These are phyloP conservation scores for Metarhizium album DNA, from an alignment of 2,329 filamentous ascomycete species.

Conservation along the genomic window DNA sequence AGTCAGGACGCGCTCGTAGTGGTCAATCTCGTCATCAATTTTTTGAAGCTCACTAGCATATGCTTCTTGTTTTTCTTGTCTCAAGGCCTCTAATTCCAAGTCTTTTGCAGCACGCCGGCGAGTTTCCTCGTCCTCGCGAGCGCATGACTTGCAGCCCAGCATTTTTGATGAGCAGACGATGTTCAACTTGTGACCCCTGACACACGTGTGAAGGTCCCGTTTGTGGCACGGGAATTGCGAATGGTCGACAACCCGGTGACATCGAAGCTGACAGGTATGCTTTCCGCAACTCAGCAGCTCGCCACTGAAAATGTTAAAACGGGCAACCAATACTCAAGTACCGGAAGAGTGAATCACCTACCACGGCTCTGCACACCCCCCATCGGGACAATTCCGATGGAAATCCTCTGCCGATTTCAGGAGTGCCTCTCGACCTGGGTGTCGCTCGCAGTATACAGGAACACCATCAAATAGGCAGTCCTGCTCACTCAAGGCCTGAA, in stretches of 20 bases:
- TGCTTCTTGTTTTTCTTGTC: slow-evolving; percentile 30
- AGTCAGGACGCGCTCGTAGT: slow-evolving; percentile 30
- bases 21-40: slow-evolving; percentile 44
- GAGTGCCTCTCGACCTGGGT: slow-evolving; percentile 37
- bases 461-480: slow-evolving; percentile 49
- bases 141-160: slow-evolving; percentile 39
- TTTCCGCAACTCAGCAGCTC: slow-evolving; percentile 41
- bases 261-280: slow-evolving; percentile 49
- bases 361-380: slow-evolving; percentile 57
- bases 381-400: slow-evolving; percentile 51
- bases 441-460: slow-evolving; percentile 48
- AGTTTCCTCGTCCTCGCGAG: slow-evolving; percentile 33
- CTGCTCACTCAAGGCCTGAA: slow-evolving; percentile 41
- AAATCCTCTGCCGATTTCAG: slow-evolving; percentile 47
- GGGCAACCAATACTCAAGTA: neutral
- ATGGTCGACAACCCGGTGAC: slow-evolving; percentile 53
- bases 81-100: slow-evolving; percentile 37
- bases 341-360: slow-evolving; percentile 22
- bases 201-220: slow-evolving; percentile 34
- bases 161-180: slow-evolving; percentile 33
- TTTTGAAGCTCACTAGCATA: slow-evolving; percentile 35
- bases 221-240: slow-evolving; percentile 29
- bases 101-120: slow-evolving; percentile 34
- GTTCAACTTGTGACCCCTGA: slow-evolving; percentile 36
- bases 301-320: slow-evolving; percentile 26